Evolutionary conservation across 805 yeast genomes (phyloP), one percentile per base, ranked within the genome.

Genomic region (Yamadazyma endophytica): DNA sequence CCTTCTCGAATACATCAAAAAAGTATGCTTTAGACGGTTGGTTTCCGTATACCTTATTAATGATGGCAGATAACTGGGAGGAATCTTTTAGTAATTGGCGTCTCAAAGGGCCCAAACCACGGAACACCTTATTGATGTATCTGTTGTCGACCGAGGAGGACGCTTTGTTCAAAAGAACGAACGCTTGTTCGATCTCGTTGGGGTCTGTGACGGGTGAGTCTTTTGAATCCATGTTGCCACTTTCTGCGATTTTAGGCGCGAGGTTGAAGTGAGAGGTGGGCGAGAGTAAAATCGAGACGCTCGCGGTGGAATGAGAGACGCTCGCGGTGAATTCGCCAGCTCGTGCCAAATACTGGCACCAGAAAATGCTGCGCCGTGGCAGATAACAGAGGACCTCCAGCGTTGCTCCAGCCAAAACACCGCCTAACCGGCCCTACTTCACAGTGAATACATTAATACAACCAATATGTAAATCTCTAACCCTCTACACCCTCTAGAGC

Each of bases 121-220:
- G 79, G 42, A 92, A 73, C 14, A 86, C 89, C 51, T 83, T 84
- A 57, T 90, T 73, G 27, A 92, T 77, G 59, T 82, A 85, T 43
- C 97, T 76, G 44, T 95, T 85, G 58, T 92, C 98, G 54, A 79
- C 77, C 33, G 77, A 77, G 27, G 74, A 55, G 8, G 81, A 81
- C 3, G 89, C 81, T 57, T 80, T 80, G 30, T 65, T 65, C 32
- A 78, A 59, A 31, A 73, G 65, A 26, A 60, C 59, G 43, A 76
- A 72, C 26, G 58, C 33, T 51, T 57, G 46, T 55, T 70, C 62
- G 38, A 66, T 60, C 38, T 65, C 69, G 18, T 24, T 17, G n/a
- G n/a, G n/a, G n/a, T n/a, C n/a, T n/a, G n/a, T n/a, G n/a, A n/a
- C 7, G 12, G 9, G 26, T 8, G 9, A 23, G 13, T 23, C n/a